Evolutionary conservation across 2,329 filamentous ascomycete species (phyloP).

Genomic region (Penicillium sp.): DNA sequence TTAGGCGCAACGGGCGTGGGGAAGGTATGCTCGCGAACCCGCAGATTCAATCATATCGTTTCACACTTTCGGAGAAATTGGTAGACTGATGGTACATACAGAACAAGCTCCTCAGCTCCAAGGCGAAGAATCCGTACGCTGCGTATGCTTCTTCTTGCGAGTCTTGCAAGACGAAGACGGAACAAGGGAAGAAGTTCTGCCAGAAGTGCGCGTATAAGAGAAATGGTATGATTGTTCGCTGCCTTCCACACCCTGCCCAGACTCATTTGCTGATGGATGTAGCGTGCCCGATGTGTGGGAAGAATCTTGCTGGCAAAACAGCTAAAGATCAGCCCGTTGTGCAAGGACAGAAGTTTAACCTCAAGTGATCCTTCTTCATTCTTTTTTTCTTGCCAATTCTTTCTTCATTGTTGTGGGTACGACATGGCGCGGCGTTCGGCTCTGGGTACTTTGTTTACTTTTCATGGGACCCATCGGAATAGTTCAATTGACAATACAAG

Average conservation of each 20-base stretch:
- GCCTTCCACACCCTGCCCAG: not conserved
- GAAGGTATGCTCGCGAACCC: conserved; percentile 60
- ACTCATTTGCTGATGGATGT: conserved; percentile 12
- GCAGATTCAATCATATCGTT: not conserved
- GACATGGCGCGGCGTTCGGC: not conserved
- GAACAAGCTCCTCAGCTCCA: conserved; percentile 68
- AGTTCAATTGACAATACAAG: conserved; percentile 28
- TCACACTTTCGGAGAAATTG: not conserved
- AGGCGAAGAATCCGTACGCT: conserved; percentile 69
- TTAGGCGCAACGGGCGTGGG: conserved; percentile 62
- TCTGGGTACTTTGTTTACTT: too few relatives aligned
- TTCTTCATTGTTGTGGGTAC: not conserved
- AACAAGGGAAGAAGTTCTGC: conserved; percentile 64
- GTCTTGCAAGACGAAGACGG: conserved; percentile 67
- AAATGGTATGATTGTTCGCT: conserved; percentile 61
- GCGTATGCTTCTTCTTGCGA: conserved; percentile 66
- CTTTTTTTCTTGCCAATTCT: not conserved
- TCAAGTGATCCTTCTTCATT: conserved; percentile 56
- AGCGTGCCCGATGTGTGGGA: conserved; percentile 69
- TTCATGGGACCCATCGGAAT: conserved; percentile 6
- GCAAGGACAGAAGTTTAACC: conserved; percentile 64
- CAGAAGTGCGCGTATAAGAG: conserved; percentile 67
- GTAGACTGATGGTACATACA: conserved; percentile 29
- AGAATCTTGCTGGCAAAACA: conserved; percentile 53
- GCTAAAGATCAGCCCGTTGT: conserved; percentile 57